Percentiles rank a stretch among this genome's conserved stretches.
phyloP scores from a whole-genome alignment of 441 rosid genomes.

The Iberis amara region DNA sequence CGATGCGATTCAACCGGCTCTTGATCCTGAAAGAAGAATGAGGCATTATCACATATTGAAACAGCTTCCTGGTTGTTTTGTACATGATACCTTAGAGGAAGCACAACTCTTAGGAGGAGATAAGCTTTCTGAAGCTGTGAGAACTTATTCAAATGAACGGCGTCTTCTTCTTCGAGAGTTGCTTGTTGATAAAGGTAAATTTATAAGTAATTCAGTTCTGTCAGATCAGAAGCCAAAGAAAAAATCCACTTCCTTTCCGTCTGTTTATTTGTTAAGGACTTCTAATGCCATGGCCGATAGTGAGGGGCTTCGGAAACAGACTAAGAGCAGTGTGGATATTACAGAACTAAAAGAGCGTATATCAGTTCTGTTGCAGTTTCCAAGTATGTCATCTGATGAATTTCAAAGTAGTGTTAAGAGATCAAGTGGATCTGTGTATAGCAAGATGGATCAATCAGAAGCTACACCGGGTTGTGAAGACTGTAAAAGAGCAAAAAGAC shows the following conservation, averaged over 20 bases:
- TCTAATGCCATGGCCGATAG: slow-evolving; percentile 29
- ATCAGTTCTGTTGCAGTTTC: slow-evolving; percentile 68
- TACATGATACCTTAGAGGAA: slow-evolving; percentile 60
- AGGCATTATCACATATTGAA: slow-evolving; percentile 79
- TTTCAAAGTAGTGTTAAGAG: slow-evolving; percentile 11
- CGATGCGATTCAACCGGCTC: slow-evolving; percentile 46
- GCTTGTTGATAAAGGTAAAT: slow-evolving; percentile 33
- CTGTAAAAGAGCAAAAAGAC: slow-evolving; percentile 78
- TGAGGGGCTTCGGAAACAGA: slow-evolving; percentile 35
- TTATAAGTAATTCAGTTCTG: slow-evolving; percentile 31
- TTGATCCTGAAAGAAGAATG: slow-evolving; percentile 52
- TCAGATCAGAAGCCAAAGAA: slow-evolving; percentile 47
- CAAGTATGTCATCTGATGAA: slow-evolving; percentile 39
- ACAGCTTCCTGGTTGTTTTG: slow-evolving; percentile 71
- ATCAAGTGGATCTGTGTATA: slow-evolving; percentile 48
- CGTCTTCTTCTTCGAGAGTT: slow-evolving; percentile 63
- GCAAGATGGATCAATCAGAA: slow-evolving; percentile 55
- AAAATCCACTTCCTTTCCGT: slow-evolving; percentile 31
- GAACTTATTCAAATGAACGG: slow-evolving; percentile 76
- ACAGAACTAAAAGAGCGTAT: slow-evolving; percentile 71
- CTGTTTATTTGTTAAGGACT: slow-evolving; percentile 50
- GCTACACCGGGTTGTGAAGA: slow-evolving; percentile 86
- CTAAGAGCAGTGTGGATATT: slow-evolving; percentile 43
- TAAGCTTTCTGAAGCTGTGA: slow-evolving; percentile 54
- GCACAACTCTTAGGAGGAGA: slow-evolving; percentile 62